These are phyloP conservation scores for Carex littledalei DNA, from an alignment of 176 grass and related monocot genomes.

Conservation along the genomic window DNA sequence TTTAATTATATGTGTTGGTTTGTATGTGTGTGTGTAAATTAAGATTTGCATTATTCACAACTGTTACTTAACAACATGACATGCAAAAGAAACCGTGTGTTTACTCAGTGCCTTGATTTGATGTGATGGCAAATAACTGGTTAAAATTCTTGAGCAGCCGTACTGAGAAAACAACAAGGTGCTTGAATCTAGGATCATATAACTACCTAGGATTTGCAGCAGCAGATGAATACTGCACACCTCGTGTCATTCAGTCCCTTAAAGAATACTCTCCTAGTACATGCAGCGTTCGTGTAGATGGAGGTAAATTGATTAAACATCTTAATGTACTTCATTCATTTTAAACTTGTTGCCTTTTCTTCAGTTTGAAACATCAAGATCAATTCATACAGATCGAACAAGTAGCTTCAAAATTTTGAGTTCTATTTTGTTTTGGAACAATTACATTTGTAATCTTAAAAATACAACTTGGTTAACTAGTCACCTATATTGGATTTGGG, in stretches of 20 bases:
- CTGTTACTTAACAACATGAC: no score
- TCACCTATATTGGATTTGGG: neutral
- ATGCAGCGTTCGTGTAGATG: conserved; percentile 64
- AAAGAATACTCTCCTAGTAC: conserved; percentile 77
- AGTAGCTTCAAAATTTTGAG: neutral
- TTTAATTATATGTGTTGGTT: no score
- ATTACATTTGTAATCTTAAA: neutral
- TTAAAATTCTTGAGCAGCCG: conserved; percentile 28
- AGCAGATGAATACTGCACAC: conserved; percentile 86
- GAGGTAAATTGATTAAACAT: conserved; percentile 32
- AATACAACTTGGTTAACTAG: neutral
- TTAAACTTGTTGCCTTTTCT: neutral
- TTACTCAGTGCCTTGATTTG: no score
- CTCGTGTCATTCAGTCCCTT: conserved; percentile 61
- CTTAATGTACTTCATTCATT: neutral
- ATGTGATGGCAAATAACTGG: no score
- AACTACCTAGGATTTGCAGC: conserved; percentile 93
- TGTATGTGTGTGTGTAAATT: no score
- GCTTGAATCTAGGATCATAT: conserved; percentile 79
- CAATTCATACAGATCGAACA: neutral
- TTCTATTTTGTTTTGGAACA: neutral
- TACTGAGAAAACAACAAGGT: conserved; percentile 58
- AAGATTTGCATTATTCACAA: no score
- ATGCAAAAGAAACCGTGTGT: no score
- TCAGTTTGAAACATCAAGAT: neutral